These are phyloP conservation scores for Trichosporon sp. DNA, from an alignment of 1,284 basidiomycete species.

Conservation along the genomic window DNA sequence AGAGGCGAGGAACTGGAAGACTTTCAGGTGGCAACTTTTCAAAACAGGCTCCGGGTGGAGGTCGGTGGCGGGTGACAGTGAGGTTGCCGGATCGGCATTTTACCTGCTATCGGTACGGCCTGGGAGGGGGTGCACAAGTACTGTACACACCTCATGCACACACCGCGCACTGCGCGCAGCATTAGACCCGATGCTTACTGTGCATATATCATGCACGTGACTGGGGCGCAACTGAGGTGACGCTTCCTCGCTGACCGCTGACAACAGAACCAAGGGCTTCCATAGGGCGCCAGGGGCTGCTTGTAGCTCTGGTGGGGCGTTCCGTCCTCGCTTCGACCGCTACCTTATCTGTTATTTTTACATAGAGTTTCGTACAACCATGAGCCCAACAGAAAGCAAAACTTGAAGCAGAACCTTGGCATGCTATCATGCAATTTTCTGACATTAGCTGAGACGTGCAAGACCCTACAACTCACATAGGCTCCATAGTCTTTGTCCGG, in stretches of 20 bases:
- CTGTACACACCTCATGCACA: too few relatives aligned
- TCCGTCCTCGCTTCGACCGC: too few relatives aligned
- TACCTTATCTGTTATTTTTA: background rate
- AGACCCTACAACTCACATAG: constrained; percentile 50
- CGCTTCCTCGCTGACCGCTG: too few relatives aligned
- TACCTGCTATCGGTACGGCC: too few relatives aligned
- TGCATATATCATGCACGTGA: too few relatives aligned
- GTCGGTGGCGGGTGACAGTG: background rate
- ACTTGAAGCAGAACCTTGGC: background rate
- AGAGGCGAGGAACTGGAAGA: background rate
- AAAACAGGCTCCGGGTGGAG: background rate
- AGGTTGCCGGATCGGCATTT: background rate
- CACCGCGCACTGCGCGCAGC: too few relatives aligned
- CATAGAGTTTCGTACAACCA: background rate
- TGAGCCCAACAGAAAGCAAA: background rate
- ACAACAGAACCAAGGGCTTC: too few relatives aligned
- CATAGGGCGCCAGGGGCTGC: too few relatives aligned
- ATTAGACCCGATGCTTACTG: too few relatives aligned
- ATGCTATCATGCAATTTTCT: constrained; percentile 13
- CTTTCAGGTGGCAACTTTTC: constrained; percentile 2
- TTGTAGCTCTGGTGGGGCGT: too few relatives aligned
- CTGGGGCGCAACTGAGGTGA: too few relatives aligned
- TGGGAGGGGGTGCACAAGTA: background rate
- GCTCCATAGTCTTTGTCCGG: constrained; percentile 85
- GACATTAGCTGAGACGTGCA: background rate